Evolutionary conservation across 2,329 filamentous ascomycete genomes (phyloP).

Genomic region (Aspergillus oerlinghausenensis): DNA sequence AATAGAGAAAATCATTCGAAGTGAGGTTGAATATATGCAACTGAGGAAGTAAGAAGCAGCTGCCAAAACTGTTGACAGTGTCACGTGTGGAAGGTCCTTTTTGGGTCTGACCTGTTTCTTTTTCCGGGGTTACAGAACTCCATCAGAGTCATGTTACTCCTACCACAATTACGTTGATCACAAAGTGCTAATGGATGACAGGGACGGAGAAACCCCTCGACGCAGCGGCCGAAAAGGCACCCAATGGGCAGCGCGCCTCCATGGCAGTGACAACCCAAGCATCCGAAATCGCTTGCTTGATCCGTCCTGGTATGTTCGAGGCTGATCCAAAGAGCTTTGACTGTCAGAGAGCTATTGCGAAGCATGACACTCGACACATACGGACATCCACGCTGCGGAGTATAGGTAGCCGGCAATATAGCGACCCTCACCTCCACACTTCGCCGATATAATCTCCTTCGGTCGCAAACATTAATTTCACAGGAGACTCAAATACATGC

Average conservation of each 20-base stretch:
- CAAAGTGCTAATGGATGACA: neutral
- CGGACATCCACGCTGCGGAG: neutral
- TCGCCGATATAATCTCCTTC: neutral
- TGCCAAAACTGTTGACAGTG: conserved; percentile 10
- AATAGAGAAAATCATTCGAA: neutral
- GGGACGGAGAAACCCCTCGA: neutral
- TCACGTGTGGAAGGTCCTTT: conserved; percentile 18
- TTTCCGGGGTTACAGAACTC: neutral
- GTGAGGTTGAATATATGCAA: conserved; percentile 2
- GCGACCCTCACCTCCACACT: neutral
- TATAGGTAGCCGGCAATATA: neutral
- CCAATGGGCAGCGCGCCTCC: neutral
- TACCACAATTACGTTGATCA: neutral
- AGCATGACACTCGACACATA: neutral
- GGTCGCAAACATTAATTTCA: neutral
- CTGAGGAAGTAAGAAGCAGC: conserved; percentile 3
- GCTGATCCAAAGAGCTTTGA: neutral
- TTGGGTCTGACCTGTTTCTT: neutral
- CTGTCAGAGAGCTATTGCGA: neutral
- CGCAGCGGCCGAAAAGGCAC: neutral
- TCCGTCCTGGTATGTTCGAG: neutral
- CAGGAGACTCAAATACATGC: neutral
- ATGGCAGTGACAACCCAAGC: neutral
- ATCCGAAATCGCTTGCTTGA: neutral
- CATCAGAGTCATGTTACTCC: neutral